phyloP scores from a whole-genome alignment of 192 early-diverging fungal species.

The Dispira parvispora region DNA sequence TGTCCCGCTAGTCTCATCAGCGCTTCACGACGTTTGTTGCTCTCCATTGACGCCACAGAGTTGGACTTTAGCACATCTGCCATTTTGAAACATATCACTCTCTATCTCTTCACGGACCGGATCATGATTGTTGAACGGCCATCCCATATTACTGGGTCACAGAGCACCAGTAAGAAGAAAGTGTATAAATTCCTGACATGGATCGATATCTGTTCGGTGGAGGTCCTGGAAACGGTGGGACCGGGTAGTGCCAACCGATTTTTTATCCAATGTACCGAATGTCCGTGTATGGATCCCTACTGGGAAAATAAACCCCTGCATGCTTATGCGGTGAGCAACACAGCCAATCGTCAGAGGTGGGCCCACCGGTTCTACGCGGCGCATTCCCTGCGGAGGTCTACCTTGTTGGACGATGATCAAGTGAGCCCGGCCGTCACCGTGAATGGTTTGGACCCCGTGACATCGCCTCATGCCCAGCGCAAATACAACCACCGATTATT shows the following conservation, averaged over 20 bases:
- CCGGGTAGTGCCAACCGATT: conserved; percentile 7
- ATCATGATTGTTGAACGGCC: conserved; percentile 30
- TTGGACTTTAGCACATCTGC: conserved; percentile 25
- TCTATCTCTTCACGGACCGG: conserved; percentile 29
- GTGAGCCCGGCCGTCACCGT: neutral
- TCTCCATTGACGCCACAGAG: conserved; percentile 26
- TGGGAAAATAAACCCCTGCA: conserved; percentile 9
- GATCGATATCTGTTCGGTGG: neutral
- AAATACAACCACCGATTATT: conserved; percentile 1
- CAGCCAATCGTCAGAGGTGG: neutral
- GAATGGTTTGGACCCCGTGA: too few relatives aligned
- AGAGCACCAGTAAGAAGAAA: conserved; percentile 8
- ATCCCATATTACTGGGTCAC: neutral
- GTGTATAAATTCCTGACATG: conserved; percentile 9
- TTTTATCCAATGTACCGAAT: neutral
- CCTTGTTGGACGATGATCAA: neutral
- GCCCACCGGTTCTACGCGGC: conserved; percentile 4
- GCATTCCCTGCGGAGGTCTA: neutral
- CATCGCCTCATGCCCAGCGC: neutral
- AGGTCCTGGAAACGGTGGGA: conserved; percentile 1
- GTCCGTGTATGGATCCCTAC: conserved; percentile 4
- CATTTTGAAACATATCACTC: conserved; percentile 22
- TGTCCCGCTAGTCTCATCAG: conserved; percentile 35
- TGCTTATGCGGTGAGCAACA: neutral
- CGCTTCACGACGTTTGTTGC: conserved; percentile 29